Base-by-base conservation (phyloP, 768 basidiomycete genomes). In the Mycena alexandri region DNA sequence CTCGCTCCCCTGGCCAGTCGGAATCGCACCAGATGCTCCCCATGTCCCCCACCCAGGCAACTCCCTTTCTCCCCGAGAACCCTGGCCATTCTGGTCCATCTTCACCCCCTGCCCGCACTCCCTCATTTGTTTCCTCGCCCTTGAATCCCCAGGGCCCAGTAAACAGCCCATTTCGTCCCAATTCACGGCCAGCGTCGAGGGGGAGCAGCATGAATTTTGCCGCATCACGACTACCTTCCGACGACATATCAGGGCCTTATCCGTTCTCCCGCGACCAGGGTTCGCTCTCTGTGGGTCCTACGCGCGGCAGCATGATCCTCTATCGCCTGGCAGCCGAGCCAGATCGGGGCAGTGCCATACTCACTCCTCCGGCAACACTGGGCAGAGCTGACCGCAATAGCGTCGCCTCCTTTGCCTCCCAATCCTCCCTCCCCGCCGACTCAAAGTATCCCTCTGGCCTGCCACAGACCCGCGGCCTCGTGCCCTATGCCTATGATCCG, bases 401-500 rank as follows among this genome's bases (percentile, higher is more conserved):
- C 25, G 65, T 80, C 21, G 61, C 78, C 14, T 82, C 83, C 2
- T 72, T 71, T 0, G 80, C 79, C 3, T 80, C 88, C 6, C 75
- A 87, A 65, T 61, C 84, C 1, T 89, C 89, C 2, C 79, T 86
- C 21, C 85, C 88, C 0, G 80, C 80, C 22, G 88, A 90, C 48
- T 90, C 89, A 12, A 93, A 93, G 75, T 93, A 91, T 74, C 92
- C 92, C 1, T 69, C 76, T 2, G 78, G 78, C 19, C 63, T 76
- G 33, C 68, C 72, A 1, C 63, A 71, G 0, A 75, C 76, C 9
- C 71, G 82, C 1, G 84, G 83, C 0, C 79, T 93, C 34, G 79
- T 93, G 0, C 86, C 92, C 2, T 93, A 92, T 72, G 90, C 83
- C 14, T 93, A 91, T 73, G 91, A 93, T 72, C 92, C 92, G 0